A percentile compares a stretch with the other conserved stretches of the same genome.
Evolutionary conservation across 176 grass and related monocot genomes (phyloP).

Genomic region (Rhynchospora pubera): DNA sequence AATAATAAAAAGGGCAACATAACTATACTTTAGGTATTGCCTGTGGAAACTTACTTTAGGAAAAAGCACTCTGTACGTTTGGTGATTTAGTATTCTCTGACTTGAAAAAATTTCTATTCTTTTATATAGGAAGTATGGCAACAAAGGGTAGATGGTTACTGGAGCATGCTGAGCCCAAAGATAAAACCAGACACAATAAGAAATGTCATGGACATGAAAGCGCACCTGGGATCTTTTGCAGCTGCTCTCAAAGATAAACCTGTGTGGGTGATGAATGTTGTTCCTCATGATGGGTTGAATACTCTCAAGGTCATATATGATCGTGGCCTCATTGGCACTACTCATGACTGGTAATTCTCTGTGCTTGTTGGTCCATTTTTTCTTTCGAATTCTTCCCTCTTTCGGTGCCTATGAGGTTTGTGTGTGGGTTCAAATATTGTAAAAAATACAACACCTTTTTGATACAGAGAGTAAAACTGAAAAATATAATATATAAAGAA

Average conservation of each 20-base stretch:
- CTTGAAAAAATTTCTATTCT: conserved; percentile 22
- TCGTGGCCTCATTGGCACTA: conserved; percentile 78
- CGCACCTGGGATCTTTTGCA: conserved; percentile 89
- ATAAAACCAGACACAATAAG: conserved; percentile 67
- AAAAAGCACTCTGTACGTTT: neutral
- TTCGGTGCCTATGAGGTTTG: too few relatives aligned
- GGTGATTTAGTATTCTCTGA: neutral
- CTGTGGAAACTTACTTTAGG: neutral
- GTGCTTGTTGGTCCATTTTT: neutral
- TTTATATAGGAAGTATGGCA: conserved; percentile 79
- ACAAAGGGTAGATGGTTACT: conserved; percentile 77
- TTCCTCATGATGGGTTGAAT: conserved; percentile 77
- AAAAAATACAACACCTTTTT: neutral
- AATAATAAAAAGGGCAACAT: neutral
- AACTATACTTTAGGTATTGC: neutral
- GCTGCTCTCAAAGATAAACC: conserved; percentile 86
- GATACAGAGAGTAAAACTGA: neutral
- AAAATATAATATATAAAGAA: neutral
- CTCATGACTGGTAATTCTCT: conserved; percentile 72
- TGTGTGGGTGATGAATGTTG: conserved; percentile 95
- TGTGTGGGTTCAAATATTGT: neutral
- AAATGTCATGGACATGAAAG: conserved; percentile 99
- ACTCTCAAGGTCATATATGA: conserved; percentile 95
- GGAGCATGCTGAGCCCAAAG: conserved; percentile 67
- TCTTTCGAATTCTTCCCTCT: too few relatives aligned